Conservation (phyloP, 1,284 basidiomycete genomes). For the Amylostereum chailletii region DNA sequence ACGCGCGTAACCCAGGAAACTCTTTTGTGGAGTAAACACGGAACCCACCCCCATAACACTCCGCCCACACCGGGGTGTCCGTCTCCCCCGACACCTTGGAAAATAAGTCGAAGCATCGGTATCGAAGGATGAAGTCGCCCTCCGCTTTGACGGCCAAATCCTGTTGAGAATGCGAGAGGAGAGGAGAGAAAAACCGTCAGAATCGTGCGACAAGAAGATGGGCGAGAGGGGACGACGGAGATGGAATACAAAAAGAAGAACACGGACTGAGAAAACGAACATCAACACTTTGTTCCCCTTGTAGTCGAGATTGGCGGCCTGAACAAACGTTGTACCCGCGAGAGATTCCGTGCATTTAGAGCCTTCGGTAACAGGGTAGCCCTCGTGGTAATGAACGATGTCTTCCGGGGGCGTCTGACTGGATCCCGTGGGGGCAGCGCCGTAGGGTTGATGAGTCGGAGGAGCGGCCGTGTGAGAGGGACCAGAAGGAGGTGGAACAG, state of each 20-base stretch:
- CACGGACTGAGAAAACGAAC: slow-evolving; percentile 64
- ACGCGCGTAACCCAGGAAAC: slow-evolving; percentile 65
- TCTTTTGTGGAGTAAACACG: slow-evolving; percentile 73
- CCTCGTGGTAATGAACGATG: slow-evolving; percentile 30
- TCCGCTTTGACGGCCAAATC: slow-evolving; percentile 56
- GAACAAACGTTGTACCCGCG: slow-evolving; percentile 58
- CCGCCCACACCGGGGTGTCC: slow-evolving; percentile 50
- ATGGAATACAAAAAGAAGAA: slow-evolving; percentile 10
- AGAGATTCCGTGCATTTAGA: slow-evolving; percentile 46
- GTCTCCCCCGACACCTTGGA: slow-evolving; percentile 24
- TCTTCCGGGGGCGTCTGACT: slow-evolving; percentile 13
- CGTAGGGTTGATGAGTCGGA: not conserved
- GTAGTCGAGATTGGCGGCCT: slow-evolving; percentile 49
- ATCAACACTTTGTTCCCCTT: slow-evolving; percentile 51
- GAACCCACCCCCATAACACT: slow-evolving; percentile 62
- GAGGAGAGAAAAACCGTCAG: not conserved
- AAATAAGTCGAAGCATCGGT: slow-evolving; percentile 61
- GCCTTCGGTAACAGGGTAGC: slow-evolving; percentile 35
- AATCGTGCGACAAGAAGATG: not conserved
- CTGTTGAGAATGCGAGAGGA: slow-evolving; percentile 10
- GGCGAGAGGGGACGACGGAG: slow-evolving; percentile 1
- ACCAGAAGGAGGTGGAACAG: slow-evolving; percentile 10
- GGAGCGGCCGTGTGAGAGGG: slow-evolving; percentile 1
- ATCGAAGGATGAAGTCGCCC: slow-evolving; percentile 57
- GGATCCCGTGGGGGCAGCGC: not conserved